A percentile compares a stretch with the other conserved stretches of the same genome.
Conservation (phyloP, 1,284 basidiomycete species). For the Puccinia coronata region DNA sequence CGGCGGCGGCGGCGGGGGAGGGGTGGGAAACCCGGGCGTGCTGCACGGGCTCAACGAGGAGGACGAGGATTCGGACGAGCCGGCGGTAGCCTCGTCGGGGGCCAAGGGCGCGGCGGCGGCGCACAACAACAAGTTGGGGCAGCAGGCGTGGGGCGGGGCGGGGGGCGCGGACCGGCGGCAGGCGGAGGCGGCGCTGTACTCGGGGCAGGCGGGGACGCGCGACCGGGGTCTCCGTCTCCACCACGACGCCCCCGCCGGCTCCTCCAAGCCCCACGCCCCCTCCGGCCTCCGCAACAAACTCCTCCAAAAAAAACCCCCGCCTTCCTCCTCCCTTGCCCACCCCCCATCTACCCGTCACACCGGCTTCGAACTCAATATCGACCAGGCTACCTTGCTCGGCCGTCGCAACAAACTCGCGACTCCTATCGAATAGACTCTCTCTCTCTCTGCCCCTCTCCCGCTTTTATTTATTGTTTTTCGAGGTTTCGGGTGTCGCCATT, state of each 20-base stretch:
- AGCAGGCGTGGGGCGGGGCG: constrained; percentile 55
- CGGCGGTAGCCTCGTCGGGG: not conserved
- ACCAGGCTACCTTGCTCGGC: constrained; percentile 78
- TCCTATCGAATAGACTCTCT: not conserved
- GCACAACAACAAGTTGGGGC: not conserved
- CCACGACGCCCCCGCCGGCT: not conserved
- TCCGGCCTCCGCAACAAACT: constrained; percentile 16
- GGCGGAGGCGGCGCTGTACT: constrained; percentile 62
- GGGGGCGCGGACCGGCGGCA: constrained; percentile 59
- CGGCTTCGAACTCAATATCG: constrained; percentile 78
- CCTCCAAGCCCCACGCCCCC: not conserved
- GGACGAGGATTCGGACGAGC: constrained; percentile 65
- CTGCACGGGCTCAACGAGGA: constrained; percentile 88
- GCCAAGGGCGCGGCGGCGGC: not conserved
- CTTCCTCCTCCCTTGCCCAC: constrained; percentile 21
- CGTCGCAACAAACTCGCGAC: constrained; percentile 58
- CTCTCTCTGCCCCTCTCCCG: too few relatives aligned
- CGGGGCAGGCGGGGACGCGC: constrained; percentile 74
- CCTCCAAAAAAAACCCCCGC: not conserved
- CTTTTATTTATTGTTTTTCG: constrained; percentile 3
- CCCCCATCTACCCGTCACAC: constrained; percentile 56
- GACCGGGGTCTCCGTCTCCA: constrained; percentile 62
- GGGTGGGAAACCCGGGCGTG: constrained; percentile 63
- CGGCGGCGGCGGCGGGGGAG: too few relatives aligned
- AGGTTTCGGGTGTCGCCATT: too few relatives aligned